These are phyloP conservation scores for Candida sonorensis DNA, from an alignment of 805 yeast genomes.

Conservation along the genomic window DNA sequence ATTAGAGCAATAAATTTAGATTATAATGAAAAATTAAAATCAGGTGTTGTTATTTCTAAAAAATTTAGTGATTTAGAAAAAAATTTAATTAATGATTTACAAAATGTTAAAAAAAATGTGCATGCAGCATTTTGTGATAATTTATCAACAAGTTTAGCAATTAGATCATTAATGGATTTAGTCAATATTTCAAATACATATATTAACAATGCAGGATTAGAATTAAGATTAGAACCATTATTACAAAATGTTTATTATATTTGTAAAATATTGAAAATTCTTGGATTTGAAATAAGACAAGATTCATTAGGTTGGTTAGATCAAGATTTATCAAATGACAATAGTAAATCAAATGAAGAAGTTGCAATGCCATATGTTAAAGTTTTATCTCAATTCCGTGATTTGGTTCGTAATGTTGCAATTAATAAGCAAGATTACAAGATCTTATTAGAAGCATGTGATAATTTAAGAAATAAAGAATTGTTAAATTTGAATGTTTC, in stretches of 20 bases:
- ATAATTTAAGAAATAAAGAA: slow-evolving; percentile 64
- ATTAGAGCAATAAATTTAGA: slow-evolving; percentile 79
- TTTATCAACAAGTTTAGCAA: slow-evolving; percentile 68
- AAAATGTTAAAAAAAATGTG: slow-evolving; percentile 51
- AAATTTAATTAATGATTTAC: slow-evolving; percentile 33
- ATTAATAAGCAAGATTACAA: slow-evolving; percentile 48
- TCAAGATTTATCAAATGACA: slow-evolving; percentile 15
- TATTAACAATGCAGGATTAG: slow-evolving; percentile 45
- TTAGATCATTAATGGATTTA: slow-evolving; percentile 59
- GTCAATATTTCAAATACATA: slow-evolving; percentile 70
- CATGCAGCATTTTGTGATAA: slow-evolving; percentile 86
- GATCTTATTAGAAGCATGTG: slow-evolving; percentile 63
- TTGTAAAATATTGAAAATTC: slow-evolving; percentile 57
- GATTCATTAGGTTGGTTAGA: slow-evolving; percentile 82
- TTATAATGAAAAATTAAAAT: slow-evolving; percentile 40
- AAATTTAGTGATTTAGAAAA: slow-evolving; percentile 53
- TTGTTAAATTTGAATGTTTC: slow-evolving; percentile 72
- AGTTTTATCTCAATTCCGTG: slow-evolving; percentile 74
- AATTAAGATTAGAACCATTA: slow-evolving; percentile 59
- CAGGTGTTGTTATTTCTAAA: slow-evolving; percentile 52
- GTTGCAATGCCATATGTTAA: slow-evolving; percentile 78
- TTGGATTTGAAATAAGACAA: slow-evolving; percentile 69
- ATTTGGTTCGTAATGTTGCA: slow-evolving; percentile 68
- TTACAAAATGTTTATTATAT: slow-evolving; percentile 60
- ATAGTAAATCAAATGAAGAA: slow-evolving; percentile 36